phyloP scores from a whole-genome alignment of 805 yeast genomes.

The Barnettozyma sp. region DNA sequence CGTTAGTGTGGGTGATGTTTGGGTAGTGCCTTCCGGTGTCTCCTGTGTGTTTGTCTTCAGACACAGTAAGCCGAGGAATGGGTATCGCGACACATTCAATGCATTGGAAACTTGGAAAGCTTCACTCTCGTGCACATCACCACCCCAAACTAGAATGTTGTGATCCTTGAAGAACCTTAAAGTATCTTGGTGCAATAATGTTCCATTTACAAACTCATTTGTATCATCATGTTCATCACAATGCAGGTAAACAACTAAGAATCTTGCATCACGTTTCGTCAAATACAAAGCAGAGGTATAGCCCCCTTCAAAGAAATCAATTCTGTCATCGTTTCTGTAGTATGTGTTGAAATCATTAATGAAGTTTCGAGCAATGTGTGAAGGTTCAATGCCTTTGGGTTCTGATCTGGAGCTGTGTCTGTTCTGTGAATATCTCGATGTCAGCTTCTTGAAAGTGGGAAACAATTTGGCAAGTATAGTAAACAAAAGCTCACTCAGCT shows the following conservation, averaged over 20 bases:
- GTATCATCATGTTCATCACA: constrained; percentile 66
- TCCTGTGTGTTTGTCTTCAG: constrained; percentile 47
- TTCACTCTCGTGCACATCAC: constrained; percentile 74
- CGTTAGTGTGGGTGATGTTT: constrained; percentile 50
- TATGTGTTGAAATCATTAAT: constrained; percentile 45
- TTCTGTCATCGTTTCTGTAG: constrained; percentile 20
- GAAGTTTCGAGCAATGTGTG: constrained; percentile 46
- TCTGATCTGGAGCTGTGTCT: constrained; percentile 31
- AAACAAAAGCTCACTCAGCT: constrained; percentile 23
- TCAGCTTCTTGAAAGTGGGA: constrained; percentile 32
- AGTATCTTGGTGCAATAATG: constrained; percentile 47
- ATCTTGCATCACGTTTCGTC: constrained; percentile 64
- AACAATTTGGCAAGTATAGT: constrained; percentile 26
- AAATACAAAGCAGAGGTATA: constrained; percentile 71
- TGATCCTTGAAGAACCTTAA: constrained; percentile 40
- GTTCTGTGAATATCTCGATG: constrained; percentile 31
- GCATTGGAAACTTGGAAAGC: constrained; percentile 77
- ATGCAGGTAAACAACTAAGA: constrained; percentile 67
- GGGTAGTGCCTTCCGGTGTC: constrained; percentile 50
- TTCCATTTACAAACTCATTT: constrained; percentile 41
- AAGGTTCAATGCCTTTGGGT: constrained; percentile 40
- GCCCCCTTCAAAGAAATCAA: constrained; percentile 56
- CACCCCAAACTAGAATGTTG: constrained; percentile 76
- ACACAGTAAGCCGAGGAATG: constrained; percentile 75
- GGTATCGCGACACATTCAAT: constrained; percentile 63